These are phyloP conservation scores for Setomelanomma holmii DNA, from an alignment of 2,329 filamentous ascomycete species.

Conservation along the genomic window DNA sequence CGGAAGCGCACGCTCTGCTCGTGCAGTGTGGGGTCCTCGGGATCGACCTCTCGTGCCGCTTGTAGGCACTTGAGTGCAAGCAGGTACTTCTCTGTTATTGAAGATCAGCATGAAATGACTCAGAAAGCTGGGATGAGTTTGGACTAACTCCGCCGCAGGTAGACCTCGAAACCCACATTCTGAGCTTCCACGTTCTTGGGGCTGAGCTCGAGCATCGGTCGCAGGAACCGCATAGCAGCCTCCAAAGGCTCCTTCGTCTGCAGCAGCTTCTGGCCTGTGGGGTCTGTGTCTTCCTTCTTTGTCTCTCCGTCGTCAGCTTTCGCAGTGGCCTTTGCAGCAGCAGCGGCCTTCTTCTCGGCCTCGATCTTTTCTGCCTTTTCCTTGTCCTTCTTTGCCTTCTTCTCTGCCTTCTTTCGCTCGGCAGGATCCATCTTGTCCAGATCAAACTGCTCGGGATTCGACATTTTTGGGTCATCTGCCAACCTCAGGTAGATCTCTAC, in stretches of 20 bases:
- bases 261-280: slow-evolving; percentile 79
- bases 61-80: slow-evolving; percentile 87
- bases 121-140: background rate
- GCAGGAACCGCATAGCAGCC: slow-evolving; percentile 86
- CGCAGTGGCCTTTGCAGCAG: slow-evolving; percentile 63
- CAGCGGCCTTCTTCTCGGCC: slow-evolving; percentile 80
- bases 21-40: slow-evolving; percentile 74
- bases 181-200: slow-evolving; percentile 83
- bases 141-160: slow-evolving; percentile 78
- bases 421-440: slow-evolving; percentile 60
- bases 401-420: slow-evolving; percentile 84
- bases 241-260: slow-evolving; percentile 82
- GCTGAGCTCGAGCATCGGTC: slow-evolving; percentile 80
- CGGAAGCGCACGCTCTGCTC: slow-evolving; percentile 76
- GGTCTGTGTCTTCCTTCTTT: slow-evolving; percentile 92
- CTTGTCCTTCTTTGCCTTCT: slow-evolving; percentile 85
- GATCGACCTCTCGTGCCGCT: slow-evolving; percentile 72
- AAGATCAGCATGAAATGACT: too few relatives aligned
- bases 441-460: slow-evolving; percentile 68
- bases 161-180: slow-evolving; percentile 87
- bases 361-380: slow-evolving; percentile 76
- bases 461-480: slow-evolving; percentile 73
- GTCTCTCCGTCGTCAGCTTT: slow-evolving; percentile 67
- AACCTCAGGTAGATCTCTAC: slow-evolving; percentile 81
- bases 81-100: slow-evolving; percentile 77